Evolutionary conservation across 2,329 filamentous ascomycete species (phyloP).

Genomic region (Nothomitra cinnamomea): DNA sequence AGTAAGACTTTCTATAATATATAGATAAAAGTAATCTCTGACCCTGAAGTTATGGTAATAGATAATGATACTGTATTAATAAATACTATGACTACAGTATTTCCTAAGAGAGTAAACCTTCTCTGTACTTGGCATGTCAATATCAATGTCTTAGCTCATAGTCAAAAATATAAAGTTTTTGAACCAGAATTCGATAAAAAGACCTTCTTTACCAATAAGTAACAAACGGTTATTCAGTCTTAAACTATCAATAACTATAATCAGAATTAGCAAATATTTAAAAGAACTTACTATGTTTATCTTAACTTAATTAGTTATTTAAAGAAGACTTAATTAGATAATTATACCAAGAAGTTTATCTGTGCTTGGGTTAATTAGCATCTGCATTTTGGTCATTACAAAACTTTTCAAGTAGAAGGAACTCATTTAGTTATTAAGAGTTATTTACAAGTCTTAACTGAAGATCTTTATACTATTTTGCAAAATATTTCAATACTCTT

Average conservation of each 20-base stretch:
- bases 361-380: background rate
- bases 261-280: too few relatives aligned
- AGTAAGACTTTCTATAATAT: background rate
- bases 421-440: background rate
- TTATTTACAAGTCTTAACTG: background rate
- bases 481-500: background rate
- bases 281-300: too few relatives aligned
- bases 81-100: background rate
- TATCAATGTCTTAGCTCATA: background rate
- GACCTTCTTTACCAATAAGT: background rate
- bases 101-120: background rate
- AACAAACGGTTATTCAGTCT: background rate
- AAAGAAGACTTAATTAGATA: too few relatives aligned
- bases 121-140: background rate
- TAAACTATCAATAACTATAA: too few relatives aligned
- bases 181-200: too few relatives aligned
- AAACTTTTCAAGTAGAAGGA: background rate
- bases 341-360: background rate
- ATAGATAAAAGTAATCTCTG: too few relatives aligned
- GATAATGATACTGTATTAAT: background rate
- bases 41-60: background rate
- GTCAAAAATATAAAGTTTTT: background rate
- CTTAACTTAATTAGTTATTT: too few relatives aligned
- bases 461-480: too few relatives aligned
- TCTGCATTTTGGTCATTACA: too few relatives aligned